Evolutionary conservation across 805 yeast genomes (phyloP).

Genomic region (Cyberlindnera euphorbiae): DNA sequence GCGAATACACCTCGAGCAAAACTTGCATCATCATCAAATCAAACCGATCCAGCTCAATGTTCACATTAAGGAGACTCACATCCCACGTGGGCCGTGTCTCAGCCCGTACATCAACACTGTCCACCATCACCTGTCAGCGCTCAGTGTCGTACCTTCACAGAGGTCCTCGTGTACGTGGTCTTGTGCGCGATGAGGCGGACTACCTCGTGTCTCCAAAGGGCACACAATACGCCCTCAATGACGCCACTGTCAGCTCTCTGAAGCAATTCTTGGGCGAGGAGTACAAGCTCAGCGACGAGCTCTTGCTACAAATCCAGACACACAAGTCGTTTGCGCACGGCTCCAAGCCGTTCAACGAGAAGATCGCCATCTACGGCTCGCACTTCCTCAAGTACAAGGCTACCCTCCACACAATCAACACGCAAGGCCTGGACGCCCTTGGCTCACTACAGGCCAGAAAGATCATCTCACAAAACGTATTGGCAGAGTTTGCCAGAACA

Average conservation of each 20-base stretch:
- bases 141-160: conserved; percentile 36
- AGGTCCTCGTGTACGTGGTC: conserved; percentile 59
- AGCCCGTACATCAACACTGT: background rate
- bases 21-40: no score
- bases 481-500: conserved; percentile 48
- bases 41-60: conserved; percentile 7
- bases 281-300: conserved; percentile 51
- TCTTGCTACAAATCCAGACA: conserved; percentile 76
- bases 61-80: conserved; percentile 14
- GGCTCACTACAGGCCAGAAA: conserved; percentile 52
- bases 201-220: conserved; percentile 47
- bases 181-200: conserved; percentile 65
- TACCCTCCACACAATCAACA: conserved; percentile 28
- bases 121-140: conserved; percentile 16
- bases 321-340: conserved; percentile 96
- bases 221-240: conserved; percentile 46
- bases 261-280: conserved; percentile 45
- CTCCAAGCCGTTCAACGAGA: conserved; percentile 82
- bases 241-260: conserved; percentile 44
- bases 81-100: conserved; percentile 1
- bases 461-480: conserved; percentile 43
- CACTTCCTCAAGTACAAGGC: conserved; percentile 48
- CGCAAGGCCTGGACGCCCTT: conserved; percentile 41
- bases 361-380: conserved; percentile 66
- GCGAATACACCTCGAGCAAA: no score